Evolutionary conservation across 495 filamentous ascomycete genomes (phyloP).

Genomic region (Aspergillus campestris): DNA sequence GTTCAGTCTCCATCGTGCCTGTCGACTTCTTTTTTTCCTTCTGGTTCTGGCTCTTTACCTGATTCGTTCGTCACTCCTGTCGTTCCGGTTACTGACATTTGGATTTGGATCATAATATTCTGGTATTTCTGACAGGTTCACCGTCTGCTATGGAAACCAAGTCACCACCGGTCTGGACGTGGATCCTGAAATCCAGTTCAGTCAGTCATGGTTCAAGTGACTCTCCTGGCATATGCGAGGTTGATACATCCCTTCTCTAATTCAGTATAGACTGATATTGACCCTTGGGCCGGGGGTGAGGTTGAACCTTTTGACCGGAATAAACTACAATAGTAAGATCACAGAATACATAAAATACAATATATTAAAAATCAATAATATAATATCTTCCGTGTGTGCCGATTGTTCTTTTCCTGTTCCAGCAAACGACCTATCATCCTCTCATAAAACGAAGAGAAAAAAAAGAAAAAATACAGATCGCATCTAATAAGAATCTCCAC

Average conservation of each 20-base stretch:
- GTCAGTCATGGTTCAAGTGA: no score
- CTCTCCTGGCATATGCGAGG: no score
- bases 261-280: no score
- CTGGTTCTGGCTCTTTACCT: no score
- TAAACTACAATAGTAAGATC: no score
- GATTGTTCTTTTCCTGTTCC: slow-evolving; percentile 6
- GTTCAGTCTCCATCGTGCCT: no score
- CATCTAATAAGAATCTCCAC: slow-evolving; percentile 24
- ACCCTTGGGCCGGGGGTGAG: no score
- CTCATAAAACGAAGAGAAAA: slow-evolving; percentile 17
- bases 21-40: slow-evolving; percentile 9
- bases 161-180: not conserved
- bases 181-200: not conserved
- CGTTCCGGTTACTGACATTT: no score
- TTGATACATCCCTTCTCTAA: no score
- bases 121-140: not conserved
- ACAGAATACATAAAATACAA: not conserved
- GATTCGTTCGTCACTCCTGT: no score
- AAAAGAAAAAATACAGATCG: slow-evolving; percentile 23
- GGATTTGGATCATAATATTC: not conserved
- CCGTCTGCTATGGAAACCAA: not conserved
- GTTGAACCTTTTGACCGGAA: no score
- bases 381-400: slow-evolving; percentile 7
- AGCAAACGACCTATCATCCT: slow-evolving; percentile 2
- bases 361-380: no score